phyloP scores from a whole-genome alignment of 106 monocot species.

The Cymbidium sinense region DNA sequence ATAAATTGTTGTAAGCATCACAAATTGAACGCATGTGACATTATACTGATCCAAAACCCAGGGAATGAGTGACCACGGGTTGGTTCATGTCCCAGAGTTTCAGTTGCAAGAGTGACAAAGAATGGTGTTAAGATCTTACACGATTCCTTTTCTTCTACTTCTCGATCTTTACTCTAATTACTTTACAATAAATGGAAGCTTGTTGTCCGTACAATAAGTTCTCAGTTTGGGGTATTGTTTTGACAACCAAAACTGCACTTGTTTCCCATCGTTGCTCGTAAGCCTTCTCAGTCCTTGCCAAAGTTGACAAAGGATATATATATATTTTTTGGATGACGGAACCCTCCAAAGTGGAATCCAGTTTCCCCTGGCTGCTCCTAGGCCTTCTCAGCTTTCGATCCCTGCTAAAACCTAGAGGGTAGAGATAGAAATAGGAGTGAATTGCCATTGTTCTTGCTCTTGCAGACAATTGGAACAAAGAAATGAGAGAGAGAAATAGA shows the following conservation, averaged over 20 bases:
- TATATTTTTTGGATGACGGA: too few relatives aligned
- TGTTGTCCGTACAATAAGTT: background rate
- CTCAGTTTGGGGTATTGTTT: background rate
- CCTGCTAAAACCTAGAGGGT: background rate
- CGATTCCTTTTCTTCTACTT: background rate
- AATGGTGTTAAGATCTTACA: background rate
- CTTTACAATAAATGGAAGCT: background rate
- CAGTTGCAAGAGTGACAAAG: background rate
- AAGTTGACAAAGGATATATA: too few relatives aligned
- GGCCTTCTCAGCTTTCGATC: too few relatives aligned
- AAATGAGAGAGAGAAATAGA: background rate
- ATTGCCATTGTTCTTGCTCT: background rate
- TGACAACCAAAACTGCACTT: background rate
- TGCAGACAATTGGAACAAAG: background rate
- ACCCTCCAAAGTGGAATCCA: too few relatives aligned
- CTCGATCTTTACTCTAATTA: background rate
- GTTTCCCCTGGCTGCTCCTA: too few relatives aligned
- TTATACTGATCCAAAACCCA: background rate
- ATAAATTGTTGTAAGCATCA: background rate
- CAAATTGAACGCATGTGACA: background rate
- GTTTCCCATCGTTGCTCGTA: background rate
- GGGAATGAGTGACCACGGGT: background rate
- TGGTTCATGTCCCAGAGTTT: too few relatives aligned
- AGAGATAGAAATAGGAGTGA: background rate
- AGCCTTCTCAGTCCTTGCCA: too few relatives aligned